A percentile compares a stretch with the other conserved stretches of the same genome.
Evolutionary conservation across 441 rosid genomes (phyloP).

Genomic region (Populus tomentosa): DNA sequence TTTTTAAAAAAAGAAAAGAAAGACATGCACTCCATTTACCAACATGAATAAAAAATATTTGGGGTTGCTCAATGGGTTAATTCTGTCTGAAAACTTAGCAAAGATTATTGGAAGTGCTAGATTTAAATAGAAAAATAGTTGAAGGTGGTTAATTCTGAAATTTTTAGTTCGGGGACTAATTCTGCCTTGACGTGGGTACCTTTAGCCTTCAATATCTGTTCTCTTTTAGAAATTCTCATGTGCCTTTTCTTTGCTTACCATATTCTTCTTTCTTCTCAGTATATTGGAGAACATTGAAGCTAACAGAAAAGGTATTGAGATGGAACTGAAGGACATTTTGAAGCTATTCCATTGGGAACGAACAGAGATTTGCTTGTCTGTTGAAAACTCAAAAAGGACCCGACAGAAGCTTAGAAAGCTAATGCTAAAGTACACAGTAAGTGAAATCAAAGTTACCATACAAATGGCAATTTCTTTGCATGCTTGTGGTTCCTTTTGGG

Average conservation of each 20-base stretch:
- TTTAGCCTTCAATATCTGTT: neutral
- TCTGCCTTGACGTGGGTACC: neutral
- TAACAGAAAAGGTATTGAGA: constrained; percentile 51
- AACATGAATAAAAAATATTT: neutral
- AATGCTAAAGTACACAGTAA: constrained; percentile 73
- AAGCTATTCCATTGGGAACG: constrained; percentile 86
- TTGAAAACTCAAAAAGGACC: constrained; percentile 59
- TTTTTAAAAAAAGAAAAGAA: no score
- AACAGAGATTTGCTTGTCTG: constrained; percentile 47
- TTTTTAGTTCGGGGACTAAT: neutral
- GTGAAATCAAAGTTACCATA: constrained; percentile 18
- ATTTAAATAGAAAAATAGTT: neutral
- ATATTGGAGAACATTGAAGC: constrained; percentile 59
- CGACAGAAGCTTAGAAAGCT: constrained; percentile 82
- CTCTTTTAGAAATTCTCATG: constrained; percentile 12
- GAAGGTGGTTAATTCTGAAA: neutral
- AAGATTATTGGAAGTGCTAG: neutral
- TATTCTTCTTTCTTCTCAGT: constrained; percentile 37
- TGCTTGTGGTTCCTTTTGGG: neutral
- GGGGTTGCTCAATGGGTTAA: neutral
- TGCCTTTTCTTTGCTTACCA: constrained; percentile 18
- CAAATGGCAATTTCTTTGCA: neutral
- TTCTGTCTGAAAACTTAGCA: neutral
- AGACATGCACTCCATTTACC: neutral
- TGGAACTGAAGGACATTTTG: constrained; percentile 60